Conservation (phyloP, 2,329 filamentous ascomycete species). For the Penicillium hordei region DNA sequence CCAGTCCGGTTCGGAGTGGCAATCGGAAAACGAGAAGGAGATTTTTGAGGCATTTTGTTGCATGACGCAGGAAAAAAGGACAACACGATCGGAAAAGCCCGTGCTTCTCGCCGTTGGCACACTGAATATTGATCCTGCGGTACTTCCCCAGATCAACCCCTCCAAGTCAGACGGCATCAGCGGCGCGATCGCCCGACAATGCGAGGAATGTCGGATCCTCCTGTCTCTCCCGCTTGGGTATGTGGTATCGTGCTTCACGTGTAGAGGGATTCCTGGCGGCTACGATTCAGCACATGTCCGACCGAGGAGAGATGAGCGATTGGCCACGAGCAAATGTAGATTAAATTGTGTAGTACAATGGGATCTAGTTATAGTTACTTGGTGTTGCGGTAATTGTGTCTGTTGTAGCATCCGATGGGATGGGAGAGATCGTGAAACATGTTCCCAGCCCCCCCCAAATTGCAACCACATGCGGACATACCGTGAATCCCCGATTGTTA, state of each 20-base stretch:
- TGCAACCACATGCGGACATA: not conserved
- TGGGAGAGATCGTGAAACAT: constrained; percentile 1
- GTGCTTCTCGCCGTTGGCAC: not conserved
- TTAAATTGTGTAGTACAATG: not conserved
- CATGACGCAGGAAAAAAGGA: not conserved
- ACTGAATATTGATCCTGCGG: not conserved
- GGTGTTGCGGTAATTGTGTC: not conserved
- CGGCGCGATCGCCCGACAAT: constrained; percentile 19
- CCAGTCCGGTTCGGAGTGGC: not conserved
- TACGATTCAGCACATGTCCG: not conserved
- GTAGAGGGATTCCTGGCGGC: not conserved
- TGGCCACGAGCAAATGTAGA: not conserved
- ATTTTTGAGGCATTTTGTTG: constrained; percentile 22
- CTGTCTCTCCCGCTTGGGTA: not conserved
- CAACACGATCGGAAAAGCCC: constrained; percentile 6
- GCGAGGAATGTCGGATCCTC: constrained; percentile 5
- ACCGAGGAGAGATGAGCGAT: not conserved
- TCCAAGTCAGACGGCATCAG: constrained; percentile 18
- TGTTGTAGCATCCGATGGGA: not conserved
- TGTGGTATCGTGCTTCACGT: not conserved
- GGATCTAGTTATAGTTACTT: not conserved
- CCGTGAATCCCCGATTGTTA: not conserved
- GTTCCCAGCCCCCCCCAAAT: not conserved
- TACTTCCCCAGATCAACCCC: constrained; percentile 14
- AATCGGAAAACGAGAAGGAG: not conserved